Conservation (phyloP, 768 basidiomycete species). For the Amanita rimosa region DNA sequence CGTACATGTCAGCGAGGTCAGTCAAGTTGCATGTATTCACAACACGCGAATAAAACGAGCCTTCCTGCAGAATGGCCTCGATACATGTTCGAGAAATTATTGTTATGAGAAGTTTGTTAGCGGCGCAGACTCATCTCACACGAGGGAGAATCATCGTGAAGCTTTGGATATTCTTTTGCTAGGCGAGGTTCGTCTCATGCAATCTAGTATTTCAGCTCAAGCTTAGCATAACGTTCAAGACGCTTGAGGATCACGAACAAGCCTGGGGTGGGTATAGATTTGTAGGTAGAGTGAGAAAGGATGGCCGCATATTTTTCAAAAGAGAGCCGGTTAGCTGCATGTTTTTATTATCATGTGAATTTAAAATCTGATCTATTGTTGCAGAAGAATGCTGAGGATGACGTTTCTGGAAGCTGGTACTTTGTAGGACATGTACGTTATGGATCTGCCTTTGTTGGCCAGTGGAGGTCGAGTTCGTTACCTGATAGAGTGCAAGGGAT, state of each 20-base stretch:
- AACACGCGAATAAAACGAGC: neutral
- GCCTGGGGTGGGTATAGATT: conserved; percentile 62
- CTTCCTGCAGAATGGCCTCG: conserved; percentile 6
- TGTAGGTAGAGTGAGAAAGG: conserved; percentile 43
- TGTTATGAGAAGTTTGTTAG: conserved; percentile 15
- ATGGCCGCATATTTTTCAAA: conserved; percentile 50
- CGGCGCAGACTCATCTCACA: neutral
- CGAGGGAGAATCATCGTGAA: conserved; percentile 9
- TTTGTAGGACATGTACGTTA: conserved; percentile 46
- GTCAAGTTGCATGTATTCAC: neutral
- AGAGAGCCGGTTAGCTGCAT: conserved; percentile 46
- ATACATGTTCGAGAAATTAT: conserved; percentile 13
- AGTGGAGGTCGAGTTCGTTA: conserved; percentile 31
- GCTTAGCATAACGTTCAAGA: conserved; percentile 24
- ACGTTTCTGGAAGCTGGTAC: conserved; percentile 36
- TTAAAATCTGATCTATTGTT: neutral
- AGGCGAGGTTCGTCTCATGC: conserved; percentile 27
- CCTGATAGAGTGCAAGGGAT: conserved; percentile 32
- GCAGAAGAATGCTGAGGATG: conserved; percentile 31
- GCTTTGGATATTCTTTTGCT: conserved; percentile 22
- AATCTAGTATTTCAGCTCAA: neutral
- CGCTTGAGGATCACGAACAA: conserved; percentile 37
- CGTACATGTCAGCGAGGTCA: conserved; percentile 10
- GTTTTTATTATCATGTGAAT: neutral
- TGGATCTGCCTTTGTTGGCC: conserved; percentile 39